Conservation (phyloP, 1,284 basidiomycete genomes). For the Amylostereum areolatum region DNA sequence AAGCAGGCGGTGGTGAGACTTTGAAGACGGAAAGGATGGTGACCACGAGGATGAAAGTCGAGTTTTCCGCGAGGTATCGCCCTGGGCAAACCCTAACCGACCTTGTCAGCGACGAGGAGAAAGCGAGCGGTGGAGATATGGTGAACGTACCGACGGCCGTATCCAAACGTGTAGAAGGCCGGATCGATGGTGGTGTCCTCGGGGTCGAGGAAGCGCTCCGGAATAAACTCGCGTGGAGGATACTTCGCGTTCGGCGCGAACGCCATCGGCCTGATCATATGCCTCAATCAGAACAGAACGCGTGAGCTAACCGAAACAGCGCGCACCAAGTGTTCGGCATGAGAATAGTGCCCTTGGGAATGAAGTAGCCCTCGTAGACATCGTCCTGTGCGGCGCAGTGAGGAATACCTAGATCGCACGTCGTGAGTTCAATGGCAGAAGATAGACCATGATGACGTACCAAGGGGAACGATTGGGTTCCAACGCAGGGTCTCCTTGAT, state of each 20-base stretch:
- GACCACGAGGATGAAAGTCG: too few species aligned
- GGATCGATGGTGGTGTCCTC: background rate
- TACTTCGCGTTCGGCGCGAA: background rate
- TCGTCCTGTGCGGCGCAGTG: constrained; percentile 22
- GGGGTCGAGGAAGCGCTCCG: background rate
- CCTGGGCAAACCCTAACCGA: too few species aligned
- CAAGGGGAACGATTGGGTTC: constrained; percentile 22
- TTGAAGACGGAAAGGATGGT: too few species aligned
- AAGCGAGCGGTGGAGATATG: too few species aligned
- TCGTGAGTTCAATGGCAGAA: background rate
- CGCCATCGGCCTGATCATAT: background rate
- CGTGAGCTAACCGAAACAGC: background rate
- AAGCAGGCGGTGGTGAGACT: too few species aligned
- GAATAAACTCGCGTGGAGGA: background rate
- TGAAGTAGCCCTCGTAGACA: constrained; percentile 19
- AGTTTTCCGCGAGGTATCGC: too few species aligned
- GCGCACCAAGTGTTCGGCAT: constrained; percentile 21
- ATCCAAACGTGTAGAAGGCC: background rate
- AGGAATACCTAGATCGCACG: constrained; percentile 14
- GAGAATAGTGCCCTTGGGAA: constrained; percentile 24
- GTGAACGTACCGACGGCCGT: too few species aligned
- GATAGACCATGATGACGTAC: constrained; percentile 8
- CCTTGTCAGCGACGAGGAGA: too few species aligned
- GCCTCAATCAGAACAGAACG: background rate
- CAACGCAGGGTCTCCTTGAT: constrained; percentile 24